Conservation (phyloP, 176 grass and related monocot genomes). For the Cymbopogon citratus region DNA sequence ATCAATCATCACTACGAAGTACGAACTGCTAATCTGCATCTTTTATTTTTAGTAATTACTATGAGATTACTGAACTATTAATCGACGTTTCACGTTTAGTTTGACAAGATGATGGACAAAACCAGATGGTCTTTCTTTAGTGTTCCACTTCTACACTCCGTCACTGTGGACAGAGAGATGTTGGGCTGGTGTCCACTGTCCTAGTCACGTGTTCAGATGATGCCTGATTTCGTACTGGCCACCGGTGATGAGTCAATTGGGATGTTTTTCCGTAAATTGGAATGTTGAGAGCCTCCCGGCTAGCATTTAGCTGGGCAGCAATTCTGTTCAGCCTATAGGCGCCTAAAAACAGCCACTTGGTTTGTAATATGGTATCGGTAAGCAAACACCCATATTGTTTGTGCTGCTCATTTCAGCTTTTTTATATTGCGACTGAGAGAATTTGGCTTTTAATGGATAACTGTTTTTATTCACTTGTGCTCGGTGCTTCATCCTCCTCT, state of each 20-base stretch:
- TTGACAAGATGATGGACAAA: not conserved
- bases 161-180: not conserved
- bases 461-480: not conserved
- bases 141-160: not conserved
- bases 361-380: no score
- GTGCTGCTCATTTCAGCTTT: not conserved
- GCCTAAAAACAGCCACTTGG: not conserved
- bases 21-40: slow-evolving; percentile 18
- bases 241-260: not conserved
- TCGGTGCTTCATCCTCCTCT: not conserved
- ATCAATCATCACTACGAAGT: not conserved
- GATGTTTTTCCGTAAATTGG: not conserved
- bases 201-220: not conserved
- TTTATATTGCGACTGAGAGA: not conserved
- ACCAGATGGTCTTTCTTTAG: not conserved
- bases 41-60: not conserved
- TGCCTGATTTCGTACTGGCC: not conserved
- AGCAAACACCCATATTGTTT: not conserved
- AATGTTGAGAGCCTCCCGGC: not conserved
- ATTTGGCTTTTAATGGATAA: not conserved
- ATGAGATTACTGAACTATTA: not conserved
- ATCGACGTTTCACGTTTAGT: not conserved
- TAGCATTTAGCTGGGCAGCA: not conserved
- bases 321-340: not conserved
- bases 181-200: not conserved